A percentile compares a stretch with the other conserved stretches of the same genome.
Conservation (phyloP, 805 yeast genomes). For the Maudiozyma turicensis region DNA sequence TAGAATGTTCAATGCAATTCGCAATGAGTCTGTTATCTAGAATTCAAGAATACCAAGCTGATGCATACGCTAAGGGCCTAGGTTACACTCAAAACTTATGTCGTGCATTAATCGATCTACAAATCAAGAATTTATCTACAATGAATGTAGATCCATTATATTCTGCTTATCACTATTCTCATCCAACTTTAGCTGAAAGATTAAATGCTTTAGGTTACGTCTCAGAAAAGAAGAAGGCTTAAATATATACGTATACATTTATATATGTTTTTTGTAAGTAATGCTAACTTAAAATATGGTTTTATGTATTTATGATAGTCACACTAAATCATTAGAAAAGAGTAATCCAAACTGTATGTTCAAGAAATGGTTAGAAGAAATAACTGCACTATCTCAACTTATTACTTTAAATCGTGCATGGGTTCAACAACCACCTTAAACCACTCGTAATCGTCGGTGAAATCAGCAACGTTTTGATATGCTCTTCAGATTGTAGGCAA, state of each 20-base stretch:
- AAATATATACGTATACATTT: neutral
- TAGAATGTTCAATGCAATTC: constrained; percentile 61
- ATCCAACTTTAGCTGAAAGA: constrained; percentile 89
- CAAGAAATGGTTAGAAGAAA: too few relatives aligned
- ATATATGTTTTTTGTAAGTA: neutral
- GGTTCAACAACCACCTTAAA: too few relatives aligned
- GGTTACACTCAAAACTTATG: constrained; percentile 66
- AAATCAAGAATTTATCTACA: constrained; percentile 73
- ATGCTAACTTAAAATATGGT: neutral
- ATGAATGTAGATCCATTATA: constrained; percentile 84
- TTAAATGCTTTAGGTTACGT: constrained; percentile 55
- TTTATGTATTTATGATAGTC: neutral
- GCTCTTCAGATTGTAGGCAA: too few relatives aligned
- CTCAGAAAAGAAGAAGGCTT: constrained; percentile 25
- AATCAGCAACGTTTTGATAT: too few relatives aligned
- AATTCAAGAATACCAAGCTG: constrained; percentile 90
- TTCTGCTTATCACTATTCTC: constrained; percentile 82
- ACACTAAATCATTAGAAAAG: too few relatives aligned
- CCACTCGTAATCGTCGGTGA: too few relatives aligned
- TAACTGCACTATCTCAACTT: too few relatives aligned
- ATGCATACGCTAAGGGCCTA: constrained; percentile 64
- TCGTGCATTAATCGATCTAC: constrained; percentile 62
- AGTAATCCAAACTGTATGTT: too few relatives aligned
- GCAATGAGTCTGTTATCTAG: constrained; percentile 64
- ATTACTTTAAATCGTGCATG: too few relatives aligned